These are phyloP conservation scores for Russula sp. DNA, from an alignment of 768 basidiomycete species.

Conservation along the genomic window DNA sequence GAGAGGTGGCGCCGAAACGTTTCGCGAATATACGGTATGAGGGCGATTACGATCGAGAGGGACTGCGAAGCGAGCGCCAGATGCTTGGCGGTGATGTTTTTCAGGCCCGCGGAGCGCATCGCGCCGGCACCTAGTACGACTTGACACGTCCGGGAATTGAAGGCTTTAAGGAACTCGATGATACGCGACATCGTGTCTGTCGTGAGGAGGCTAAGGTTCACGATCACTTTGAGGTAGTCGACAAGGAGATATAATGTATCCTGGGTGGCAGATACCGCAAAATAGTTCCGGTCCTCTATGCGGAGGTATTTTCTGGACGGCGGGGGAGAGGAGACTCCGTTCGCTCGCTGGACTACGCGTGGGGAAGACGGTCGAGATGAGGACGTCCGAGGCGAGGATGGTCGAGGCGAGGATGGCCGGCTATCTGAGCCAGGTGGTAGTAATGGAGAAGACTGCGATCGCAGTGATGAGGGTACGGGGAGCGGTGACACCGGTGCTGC, in stretches of 20 bases:
- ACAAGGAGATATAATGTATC: constrained; percentile 66
- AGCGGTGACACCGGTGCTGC: constrained; percentile 34
- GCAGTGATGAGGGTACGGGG: constrained; percentile 29
- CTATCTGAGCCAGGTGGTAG: constrained; percentile 30
- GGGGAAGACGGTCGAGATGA: constrained; percentile 26
- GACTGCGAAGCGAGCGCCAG: constrained; percentile 95
- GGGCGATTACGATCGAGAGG: constrained; percentile 86
- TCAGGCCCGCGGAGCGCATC: constrained; percentile 97
- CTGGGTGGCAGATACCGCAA: constrained; percentile 83
- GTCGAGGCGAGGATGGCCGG: constrained; percentile 22
- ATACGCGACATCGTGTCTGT: constrained; percentile 94
- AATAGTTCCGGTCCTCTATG: constrained; percentile 84
- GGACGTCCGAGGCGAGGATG: constrained; percentile 21
- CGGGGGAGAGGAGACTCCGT: constrained; percentile 26
- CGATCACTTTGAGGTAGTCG: constrained; percentile 85
- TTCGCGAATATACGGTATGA: constrained; percentile 95
- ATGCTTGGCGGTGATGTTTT: constrained; percentile 98
- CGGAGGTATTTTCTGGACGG: constrained; percentile 53
- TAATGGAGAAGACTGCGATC: constrained; percentile 35
- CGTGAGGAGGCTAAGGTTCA: constrained; percentile 84
- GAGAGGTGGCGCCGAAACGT: constrained; percentile 90
- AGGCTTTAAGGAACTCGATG: constrained; percentile 95
- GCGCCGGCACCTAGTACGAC: constrained; percentile 98
- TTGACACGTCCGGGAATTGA: constrained; percentile 97
- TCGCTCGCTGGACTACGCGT: constrained; percentile 27